Evolutionary conservation across 495 filamentous ascomycete genomes (phyloP).

Genomic region (Penicillium canescens): DNA sequence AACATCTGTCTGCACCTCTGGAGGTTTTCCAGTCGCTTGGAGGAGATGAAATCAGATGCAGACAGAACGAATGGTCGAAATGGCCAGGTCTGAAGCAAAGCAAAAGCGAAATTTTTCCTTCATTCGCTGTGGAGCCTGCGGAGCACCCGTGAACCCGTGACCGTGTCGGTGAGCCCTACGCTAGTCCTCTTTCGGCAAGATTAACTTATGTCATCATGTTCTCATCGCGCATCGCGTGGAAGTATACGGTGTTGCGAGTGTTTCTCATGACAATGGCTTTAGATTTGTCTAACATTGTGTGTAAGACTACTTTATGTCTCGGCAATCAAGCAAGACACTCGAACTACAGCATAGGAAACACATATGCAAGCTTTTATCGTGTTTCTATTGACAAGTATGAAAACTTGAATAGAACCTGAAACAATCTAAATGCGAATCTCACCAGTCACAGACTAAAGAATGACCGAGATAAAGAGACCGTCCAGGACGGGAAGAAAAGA

Average conservation of each 20-base stretch:
- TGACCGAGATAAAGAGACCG: neutral
- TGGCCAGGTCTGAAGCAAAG: constrained; percentile 5
- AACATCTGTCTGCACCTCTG: constrained; percentile 23
- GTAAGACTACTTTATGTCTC: too few species aligned
- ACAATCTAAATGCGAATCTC: too few species aligned
- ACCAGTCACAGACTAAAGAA: neutral
- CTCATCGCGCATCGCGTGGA: constrained; percentile 4
- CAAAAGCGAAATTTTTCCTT: constrained; percentile 23
- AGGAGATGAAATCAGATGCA: constrained; percentile 16
- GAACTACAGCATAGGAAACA: too few species aligned
- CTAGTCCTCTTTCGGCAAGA: constrained; percentile 18
- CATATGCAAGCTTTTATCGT: too few species aligned
- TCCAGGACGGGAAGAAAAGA: neutral
- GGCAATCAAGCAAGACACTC: too few species aligned
- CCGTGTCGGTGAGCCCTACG: constrained; percentile 18
- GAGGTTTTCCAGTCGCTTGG: constrained; percentile 10
- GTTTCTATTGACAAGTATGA: too few species aligned
- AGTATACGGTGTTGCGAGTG: too few species aligned
- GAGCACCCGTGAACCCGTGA: constrained; percentile 29
- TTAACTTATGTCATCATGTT: constrained; percentile 20
- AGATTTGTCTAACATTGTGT: neutral
- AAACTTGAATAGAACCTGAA: neutral
- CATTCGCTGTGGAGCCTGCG: constrained; percentile 20
- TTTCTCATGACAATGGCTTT: neutral
- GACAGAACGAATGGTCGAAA: constrained; percentile 13